A percentile compares a stretch with the other conserved stretches of the same genome.
phyloP scores from a whole-genome alignment of 805 yeast species.

The Torulaspora gathmanii region DNA sequence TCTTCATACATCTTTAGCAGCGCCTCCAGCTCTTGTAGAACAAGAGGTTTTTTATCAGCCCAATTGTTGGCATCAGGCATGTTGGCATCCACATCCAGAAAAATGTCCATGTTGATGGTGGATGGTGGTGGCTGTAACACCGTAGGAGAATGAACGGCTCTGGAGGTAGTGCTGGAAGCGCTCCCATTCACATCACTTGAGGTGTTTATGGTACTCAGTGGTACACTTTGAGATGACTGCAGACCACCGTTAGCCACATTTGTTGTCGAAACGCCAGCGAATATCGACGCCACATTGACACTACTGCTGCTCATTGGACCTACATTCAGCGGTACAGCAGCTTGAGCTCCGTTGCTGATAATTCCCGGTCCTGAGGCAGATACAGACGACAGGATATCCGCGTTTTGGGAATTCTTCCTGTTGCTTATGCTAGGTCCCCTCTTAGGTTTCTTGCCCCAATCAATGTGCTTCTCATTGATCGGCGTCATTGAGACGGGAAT shows the following conservation, averaged over 20 bases:
- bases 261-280: slow-evolving; percentile 3
- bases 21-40: slow-evolving; percentile 29
- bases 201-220: background rate
- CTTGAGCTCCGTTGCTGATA: background rate
- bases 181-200: background rate
- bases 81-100: slow-evolving; percentile 26
- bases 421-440: slow-evolving; percentile 25
- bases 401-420: slow-evolving; percentile 16
- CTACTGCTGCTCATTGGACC: slow-evolving; percentile 4
- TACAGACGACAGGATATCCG: slow-evolving; percentile 4
- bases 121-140: slow-evolving; percentile 30
- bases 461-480: slow-evolving; percentile 53
- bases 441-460: slow-evolving; percentile 23
- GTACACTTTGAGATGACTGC: slow-evolving; percentile 2
- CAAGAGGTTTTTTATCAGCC: slow-evolving; percentile 29
- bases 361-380: background rate
- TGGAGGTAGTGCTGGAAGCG: background rate
- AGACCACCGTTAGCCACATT: background rate
- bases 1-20: slow-evolving; percentile 31
- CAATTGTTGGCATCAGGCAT: slow-evolving; percentile 9
- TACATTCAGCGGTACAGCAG: background rate
- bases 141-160: background rate
- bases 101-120: slow-evolving; percentile 26
- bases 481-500: slow-evolving; percentile 75
- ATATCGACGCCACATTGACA: slow-evolving; percentile 4